phyloP scores from a whole-genome alignment of 768 basidiomycete species.

The Leccinum variicolor region DNA sequence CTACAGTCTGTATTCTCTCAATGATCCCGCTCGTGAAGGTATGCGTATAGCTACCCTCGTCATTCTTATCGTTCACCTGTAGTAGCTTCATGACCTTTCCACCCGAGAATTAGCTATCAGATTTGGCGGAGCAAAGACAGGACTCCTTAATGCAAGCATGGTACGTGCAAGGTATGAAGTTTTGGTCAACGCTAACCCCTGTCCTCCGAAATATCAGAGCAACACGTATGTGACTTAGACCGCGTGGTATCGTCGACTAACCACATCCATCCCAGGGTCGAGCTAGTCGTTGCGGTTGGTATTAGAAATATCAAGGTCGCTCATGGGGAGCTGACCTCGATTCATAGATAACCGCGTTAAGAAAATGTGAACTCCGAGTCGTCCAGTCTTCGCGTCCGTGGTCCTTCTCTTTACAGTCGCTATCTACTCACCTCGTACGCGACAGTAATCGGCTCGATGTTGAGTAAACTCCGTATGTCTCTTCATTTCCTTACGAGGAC shows the following conservation, averaged over 20 bases:
- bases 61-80: conserved; percentile 3
- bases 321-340: background rate
- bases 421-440: conserved; percentile 4
- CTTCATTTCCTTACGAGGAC: background rate
- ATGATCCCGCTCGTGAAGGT: conserved; percentile 81
- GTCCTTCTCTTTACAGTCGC: background rate
- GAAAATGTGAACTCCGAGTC: conserved; percentile 76
- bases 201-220: conserved; percentile 40
- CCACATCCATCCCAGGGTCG: conserved; percentile 38
- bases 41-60: background rate
- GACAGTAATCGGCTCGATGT: conserved; percentile 77
- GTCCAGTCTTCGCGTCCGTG: conserved; percentile 76
- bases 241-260: background rate
- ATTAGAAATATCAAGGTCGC: background rate
- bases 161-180: conserved; percentile 35
- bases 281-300: conserved; percentile 70
- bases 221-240: conserved; percentile 52
- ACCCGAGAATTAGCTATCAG: conserved; percentile 71
- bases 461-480: conserved; percentile 67
- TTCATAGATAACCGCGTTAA: conserved; percentile 63
- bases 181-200: conserved; percentile 1
- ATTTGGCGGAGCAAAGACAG: conserved; percentile 74
- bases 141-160: conserved; percentile 78
- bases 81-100: conserved; percentile 71
- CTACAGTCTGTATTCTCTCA: conserved; percentile 58